Evolutionary conservation across 495 filamentous ascomycete genomes (phyloP).

Genomic region (Beverwykella pulmonaria): DNA sequence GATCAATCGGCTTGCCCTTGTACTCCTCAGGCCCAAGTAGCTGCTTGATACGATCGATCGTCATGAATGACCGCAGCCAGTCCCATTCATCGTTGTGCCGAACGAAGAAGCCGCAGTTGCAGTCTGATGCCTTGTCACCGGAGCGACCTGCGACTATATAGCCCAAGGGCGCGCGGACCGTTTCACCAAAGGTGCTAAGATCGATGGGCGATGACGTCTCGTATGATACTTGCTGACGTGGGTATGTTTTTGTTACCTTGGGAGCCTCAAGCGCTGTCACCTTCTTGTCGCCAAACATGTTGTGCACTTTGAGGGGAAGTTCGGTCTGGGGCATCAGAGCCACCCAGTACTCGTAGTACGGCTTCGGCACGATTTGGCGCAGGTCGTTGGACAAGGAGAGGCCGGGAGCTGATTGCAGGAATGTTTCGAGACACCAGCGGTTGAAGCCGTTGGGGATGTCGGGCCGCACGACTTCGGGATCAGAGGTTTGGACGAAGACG

Average conservation of each 20-base stretch:
- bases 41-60: constrained; percentile 41
- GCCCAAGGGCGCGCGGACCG: constrained; percentile 34
- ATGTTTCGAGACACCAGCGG: constrained; percentile 37
- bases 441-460: constrained; percentile 43
- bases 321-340: constrained; percentile 39
- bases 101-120: constrained; percentile 41
- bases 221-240: constrained; percentile 34
- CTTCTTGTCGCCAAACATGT: constrained; percentile 26
- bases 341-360: constrained; percentile 43
- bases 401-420: constrained; percentile 41
- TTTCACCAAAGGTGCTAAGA: constrained; percentile 34
- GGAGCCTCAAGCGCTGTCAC: constrained; percentile 24
- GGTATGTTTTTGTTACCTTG: constrained; percentile 29
- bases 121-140: constrained; percentile 39
- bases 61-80: constrained; percentile 44
- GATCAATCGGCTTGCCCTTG: constrained; percentile 42
- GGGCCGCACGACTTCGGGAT: constrained; percentile 36
- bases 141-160: constrained; percentile 39
- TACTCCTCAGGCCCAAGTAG: constrained; percentile 45
- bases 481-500: constrained; percentile 43
- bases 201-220: constrained; percentile 30
- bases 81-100: constrained; percentile 46
- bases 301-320: constrained; percentile 33
- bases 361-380: constrained; percentile 41
- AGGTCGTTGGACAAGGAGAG: constrained; percentile 40